These are phyloP conservation scores for Tricholoma saponaceum DNA, from an alignment of 768 basidiomycete genomes.

Conservation along the genomic window DNA sequence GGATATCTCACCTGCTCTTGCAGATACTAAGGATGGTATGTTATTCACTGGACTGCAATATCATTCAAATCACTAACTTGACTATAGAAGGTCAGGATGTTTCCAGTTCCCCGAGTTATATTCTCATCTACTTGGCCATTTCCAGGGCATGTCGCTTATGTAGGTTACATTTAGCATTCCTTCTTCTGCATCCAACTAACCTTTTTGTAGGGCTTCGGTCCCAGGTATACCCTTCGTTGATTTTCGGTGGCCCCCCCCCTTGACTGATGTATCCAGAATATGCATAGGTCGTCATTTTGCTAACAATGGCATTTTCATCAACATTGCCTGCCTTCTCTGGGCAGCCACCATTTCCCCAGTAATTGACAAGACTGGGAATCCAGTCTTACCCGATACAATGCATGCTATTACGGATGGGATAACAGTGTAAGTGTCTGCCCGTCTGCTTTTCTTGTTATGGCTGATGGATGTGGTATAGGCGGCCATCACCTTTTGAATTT, in stretches of 20 bases:
- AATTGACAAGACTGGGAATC: background rate
- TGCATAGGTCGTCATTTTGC: constrained; percentile 1
- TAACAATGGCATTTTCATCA: background rate
- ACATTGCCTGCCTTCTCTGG: background rate
- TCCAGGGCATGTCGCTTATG: background rate
- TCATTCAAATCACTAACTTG: too few relatives aligned
- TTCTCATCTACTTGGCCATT: background rate
- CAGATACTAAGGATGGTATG: constrained; percentile 2
- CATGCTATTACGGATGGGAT: background rate
- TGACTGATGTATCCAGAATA: background rate
- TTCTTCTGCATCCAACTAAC: background rate
- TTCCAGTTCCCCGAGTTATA: background rate
- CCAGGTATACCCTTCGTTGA: background rate
- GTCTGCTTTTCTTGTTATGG: background rate
- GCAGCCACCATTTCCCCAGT: background rate
- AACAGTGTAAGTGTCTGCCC: background rate
- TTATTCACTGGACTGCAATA: background rate
- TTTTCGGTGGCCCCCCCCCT: background rate
- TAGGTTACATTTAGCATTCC: background rate
- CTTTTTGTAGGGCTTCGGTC: background rate
- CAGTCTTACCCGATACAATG: background rate
- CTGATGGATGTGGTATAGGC: background rate
- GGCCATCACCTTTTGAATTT: background rate
- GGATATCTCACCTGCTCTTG: background rate
- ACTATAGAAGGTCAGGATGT: background rate